Base-by-base conservation (phyloP, 257 asterid species). In the Scutellaria baicalensis region DNA sequence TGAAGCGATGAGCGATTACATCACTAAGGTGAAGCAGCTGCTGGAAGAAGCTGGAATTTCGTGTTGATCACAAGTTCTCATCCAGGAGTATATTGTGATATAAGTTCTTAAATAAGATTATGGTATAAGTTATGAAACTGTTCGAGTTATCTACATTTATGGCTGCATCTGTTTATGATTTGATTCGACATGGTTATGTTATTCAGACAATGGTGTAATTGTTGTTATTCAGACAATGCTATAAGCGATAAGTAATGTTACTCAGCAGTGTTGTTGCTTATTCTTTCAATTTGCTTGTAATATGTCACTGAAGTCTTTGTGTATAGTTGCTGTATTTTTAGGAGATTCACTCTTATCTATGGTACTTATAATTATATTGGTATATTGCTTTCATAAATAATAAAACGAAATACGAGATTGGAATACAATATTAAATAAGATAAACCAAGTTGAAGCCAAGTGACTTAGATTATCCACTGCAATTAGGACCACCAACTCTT, bases 1-100 rank as follows among this genome's bases (percentile, higher is more conserved):
- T 4, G 90, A 82, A 63, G 97, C 97, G 3, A 93, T 85, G 97
- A 44, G 73, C 9, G 97, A 93, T 64, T 93, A 91, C 43, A 86
- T 91, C 77, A 84, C 91, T 42, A 93, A 93, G 91, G 96, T 93
- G 95, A 91, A 91, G 81, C 97, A 93, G 84, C 76, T 93, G 83
- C 78, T 75, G 76, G 94, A 89, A 79, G 95, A 68, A 75, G 81
- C 83, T 70, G 74, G 33, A 27, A 3, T 27, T 81, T 80, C 77
- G 40, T 17, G 78, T 42, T 81, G 69, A 80, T 68, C 68, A 47
- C 54, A 59, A 65, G 63, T 43, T 57, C 43, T 67, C 39, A 20
- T 66, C 40, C 61, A 52, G 12, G 66, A 67, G 36, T 64, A 18
- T 16, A 56, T 44, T 62, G 64, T 55, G 66, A 50, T 11, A 52